These are phyloP conservation scores for Rhodotorula sp. DNA, from an alignment of 1,284 basidiomycete genomes.

Conservation along the genomic window DNA sequence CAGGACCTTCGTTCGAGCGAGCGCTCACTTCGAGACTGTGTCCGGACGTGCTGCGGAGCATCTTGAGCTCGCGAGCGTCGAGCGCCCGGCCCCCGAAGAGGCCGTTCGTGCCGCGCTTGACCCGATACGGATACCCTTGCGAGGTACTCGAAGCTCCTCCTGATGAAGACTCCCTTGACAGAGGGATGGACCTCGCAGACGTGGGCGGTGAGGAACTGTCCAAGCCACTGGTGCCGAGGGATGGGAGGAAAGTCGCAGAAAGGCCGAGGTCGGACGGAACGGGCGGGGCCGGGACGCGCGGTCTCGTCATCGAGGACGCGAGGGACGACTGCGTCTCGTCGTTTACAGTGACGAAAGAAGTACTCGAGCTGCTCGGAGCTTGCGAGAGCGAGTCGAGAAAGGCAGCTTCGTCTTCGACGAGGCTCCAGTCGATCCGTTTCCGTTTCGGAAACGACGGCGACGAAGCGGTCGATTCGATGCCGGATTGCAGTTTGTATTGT, in stretches of 20 bases:
- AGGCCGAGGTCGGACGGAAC: background rate
- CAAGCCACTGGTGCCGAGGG: background rate
- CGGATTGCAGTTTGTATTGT: slow-evolving; percentile 26
- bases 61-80: slow-evolving; percentile 7
- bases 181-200: background rate
- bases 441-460: slow-evolving; percentile 5
- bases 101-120: slow-evolving; percentile 12
- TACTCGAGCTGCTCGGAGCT: background rate
- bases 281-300: background rate
- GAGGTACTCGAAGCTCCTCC: background rate
- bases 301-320: background rate
- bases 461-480: background rate
- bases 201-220: background rate
- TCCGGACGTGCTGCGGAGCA: slow-evolving; percentile 9
- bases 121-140: slow-evolving; percentile 1
- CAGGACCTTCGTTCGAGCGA: background rate
- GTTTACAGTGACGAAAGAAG: background rate
- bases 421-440: slow-evolving; percentile 27
- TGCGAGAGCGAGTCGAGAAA: background rate
- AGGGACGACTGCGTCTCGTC: background rate
- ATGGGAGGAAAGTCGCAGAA: background rate
- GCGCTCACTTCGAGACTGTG: background rate
- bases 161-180: background rate
- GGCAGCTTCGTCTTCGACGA: background rate
- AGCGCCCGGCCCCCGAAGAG: slow-evolving; percentile 27